phyloP scores from a whole-genome alignment of 176 grass and related monocot species.

The Microstegium vimineum region DNA sequence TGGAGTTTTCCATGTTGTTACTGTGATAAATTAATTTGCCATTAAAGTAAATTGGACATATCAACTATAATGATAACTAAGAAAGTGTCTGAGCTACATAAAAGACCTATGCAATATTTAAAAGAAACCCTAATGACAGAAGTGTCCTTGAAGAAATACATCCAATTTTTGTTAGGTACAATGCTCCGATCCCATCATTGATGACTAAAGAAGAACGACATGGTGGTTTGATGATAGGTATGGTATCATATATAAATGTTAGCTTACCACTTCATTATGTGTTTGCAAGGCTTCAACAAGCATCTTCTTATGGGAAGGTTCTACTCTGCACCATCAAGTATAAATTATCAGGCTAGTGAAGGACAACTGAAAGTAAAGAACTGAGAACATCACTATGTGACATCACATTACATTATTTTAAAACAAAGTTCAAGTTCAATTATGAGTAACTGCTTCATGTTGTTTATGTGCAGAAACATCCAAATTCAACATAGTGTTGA shows the following conservation, averaged over 20 bases:
- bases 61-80: neutral
- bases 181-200: neutral
- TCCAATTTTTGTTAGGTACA: neutral
- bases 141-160: neutral
- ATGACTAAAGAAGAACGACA: constrained; percentile 21
- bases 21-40: neutral
- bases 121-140: neutral
- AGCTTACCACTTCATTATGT: constrained; percentile 97
- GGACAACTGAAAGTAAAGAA: constrained; percentile 24
- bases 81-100: neutral
- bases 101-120: neutral
- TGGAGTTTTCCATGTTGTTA: neutral
- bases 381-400: neutral
- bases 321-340: constrained; percentile 60
- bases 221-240: neutral
- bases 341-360: constrained; percentile 19
- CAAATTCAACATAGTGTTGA: neutral
- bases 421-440: neutral
- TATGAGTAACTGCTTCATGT: neutral
- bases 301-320: constrained; percentile 99
- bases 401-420: neutral
- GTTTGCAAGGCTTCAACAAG: constrained; percentile 95
- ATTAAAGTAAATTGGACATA: constrained; percentile 11
- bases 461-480: neutral
- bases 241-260: constrained; percentile 12